Percentiles rank a stretch among this genome's conserved stretches.
These are phyloP conservation scores for Starmerella potacharoeniae DNA, from an alignment of 805 yeast species.

Conservation along the genomic window DNA sequence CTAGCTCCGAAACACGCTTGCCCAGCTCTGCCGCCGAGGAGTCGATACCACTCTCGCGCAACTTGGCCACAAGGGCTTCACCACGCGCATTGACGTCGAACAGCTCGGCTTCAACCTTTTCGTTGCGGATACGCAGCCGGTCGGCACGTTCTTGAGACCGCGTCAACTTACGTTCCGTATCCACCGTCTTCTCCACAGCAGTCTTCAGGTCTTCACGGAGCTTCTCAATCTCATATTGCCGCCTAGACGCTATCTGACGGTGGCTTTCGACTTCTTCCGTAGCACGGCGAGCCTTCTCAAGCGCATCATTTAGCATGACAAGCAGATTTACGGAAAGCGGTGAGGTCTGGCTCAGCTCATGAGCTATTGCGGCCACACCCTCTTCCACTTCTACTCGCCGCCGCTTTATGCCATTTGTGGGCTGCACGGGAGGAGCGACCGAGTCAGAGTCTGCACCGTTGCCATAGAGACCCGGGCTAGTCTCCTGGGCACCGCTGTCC, in stretches of 20 bases:
- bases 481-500: slow-evolving; percentile 4
- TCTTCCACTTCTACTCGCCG: slow-evolving; percentile 13
- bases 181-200: slow-evolving; percentile 39
- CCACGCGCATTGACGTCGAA: slow-evolving; percentile 5
- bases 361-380: background rate
- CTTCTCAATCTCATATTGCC: slow-evolving; percentile 37
- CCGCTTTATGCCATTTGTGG: slow-evolving; percentile 13
- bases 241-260: slow-evolving; percentile 32
- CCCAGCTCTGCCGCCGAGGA: background rate
- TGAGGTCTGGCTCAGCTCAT: slow-evolving; percentile 1
- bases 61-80: slow-evolving; percentile 27
- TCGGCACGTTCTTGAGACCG: slow-evolving; percentile 24
- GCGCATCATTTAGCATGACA: slow-evolving; percentile 24
- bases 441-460: background rate
- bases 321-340: slow-evolving; percentile 11
- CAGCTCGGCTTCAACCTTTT: slow-evolving; percentile 22
- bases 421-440: slow-evolving; percentile 9
- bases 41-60: slow-evolving; percentile 22
- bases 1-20: background rate
- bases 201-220: slow-evolving; percentile 36
- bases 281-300: slow-evolving; percentile 33
- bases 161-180: slow-evolving; percentile 21
- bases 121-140: slow-evolving; percentile 18
- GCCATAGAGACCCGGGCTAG: background rate
- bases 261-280: slow-evolving; percentile 39